These are phyloP conservation scores for Gyromitra esculenta DNA, from an alignment of 2,329 filamentous ascomycete genomes.

Conservation along the genomic window DNA sequence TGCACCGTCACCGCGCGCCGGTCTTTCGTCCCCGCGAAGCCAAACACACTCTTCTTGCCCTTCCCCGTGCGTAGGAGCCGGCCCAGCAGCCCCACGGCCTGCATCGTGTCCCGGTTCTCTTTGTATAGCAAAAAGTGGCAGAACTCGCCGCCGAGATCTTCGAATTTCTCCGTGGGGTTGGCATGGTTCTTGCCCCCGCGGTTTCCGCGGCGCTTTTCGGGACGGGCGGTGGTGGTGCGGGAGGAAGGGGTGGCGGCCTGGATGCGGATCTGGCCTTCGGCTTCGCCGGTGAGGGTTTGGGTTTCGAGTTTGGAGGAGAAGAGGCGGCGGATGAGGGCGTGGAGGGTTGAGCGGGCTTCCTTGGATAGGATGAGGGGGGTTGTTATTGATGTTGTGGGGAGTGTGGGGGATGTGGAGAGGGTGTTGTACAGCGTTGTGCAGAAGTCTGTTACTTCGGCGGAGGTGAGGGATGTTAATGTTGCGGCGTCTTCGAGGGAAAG, in stretches of 20 bases:
- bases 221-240: constrained; percentile 49
- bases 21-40: constrained; percentile 92
- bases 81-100: constrained; percentile 79
- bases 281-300: constrained; percentile 67
- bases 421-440: constrained; percentile 30
- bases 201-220: constrained; percentile 59
- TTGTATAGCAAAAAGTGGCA: constrained; percentile 94
- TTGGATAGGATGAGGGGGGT: constrained; percentile 70
- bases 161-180: constrained; percentile 17
- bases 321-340: constrained; percentile 76
- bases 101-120: constrained; percentile 97
- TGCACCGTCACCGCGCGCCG: constrained; percentile 86
- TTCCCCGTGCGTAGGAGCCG: constrained; percentile 70
- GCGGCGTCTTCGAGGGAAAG: constrained; percentile 29
- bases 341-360: constrained; percentile 61
- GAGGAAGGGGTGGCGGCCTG: constrained; percentile 62
- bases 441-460: constrained; percentile 32
- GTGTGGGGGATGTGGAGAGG: constrained; percentile 5
- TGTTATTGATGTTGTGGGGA: constrained; percentile 4
- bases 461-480: constrained; percentile 19
- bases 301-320: constrained; percentile 84
- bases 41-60: constrained; percentile 71
- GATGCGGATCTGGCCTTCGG: constrained; percentile 73
- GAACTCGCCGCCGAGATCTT: constrained; percentile 71
- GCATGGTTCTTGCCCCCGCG: constrained; percentile 58